A percentile compares a stretch with the other conserved stretches of the same genome.
These are phyloP conservation scores for Trichomonas tenax DNA, from an alignment of 208 protist species.

Conservation along the genomic window DNA sequence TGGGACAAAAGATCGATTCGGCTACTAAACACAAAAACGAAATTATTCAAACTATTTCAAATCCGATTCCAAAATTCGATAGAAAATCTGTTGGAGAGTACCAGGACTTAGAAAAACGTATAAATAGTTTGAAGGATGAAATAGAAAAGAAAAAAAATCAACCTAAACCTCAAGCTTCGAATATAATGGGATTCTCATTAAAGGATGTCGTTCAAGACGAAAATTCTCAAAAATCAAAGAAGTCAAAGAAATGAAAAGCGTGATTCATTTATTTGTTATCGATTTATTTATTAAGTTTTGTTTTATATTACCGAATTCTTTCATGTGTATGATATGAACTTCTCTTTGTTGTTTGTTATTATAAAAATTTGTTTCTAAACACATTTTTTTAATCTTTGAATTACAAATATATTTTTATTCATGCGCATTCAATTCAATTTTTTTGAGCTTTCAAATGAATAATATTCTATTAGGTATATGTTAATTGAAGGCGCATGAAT, in stretches of 20 bases:
- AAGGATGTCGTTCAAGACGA: background rate
- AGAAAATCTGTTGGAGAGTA: background rate
- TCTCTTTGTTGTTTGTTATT: no score
- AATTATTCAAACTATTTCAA: background rate
- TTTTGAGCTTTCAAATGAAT: no score
- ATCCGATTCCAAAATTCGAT: background rate
- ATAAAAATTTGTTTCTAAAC: no score
- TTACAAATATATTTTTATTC: no score
- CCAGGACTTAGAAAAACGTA: background rate
- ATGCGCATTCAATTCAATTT: no score
- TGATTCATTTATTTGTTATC: no score
- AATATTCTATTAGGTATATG: no score
- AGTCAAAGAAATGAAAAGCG: background rate
- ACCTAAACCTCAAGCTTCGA: background rate
- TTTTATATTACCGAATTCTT: no score
- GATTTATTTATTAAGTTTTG: no score
- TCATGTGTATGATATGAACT: no score
- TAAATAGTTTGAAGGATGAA: background rate
- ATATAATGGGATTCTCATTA: background rate
- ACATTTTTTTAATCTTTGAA: no score
- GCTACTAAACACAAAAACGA: background rate
- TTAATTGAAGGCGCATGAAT: no score
- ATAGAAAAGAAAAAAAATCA: background rate
- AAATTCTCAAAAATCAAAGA: background rate
- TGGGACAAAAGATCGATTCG: background rate